Base-by-base conservation (phyloP, 129 eudicot genomes). In the Escallonia rubra region DNA sequence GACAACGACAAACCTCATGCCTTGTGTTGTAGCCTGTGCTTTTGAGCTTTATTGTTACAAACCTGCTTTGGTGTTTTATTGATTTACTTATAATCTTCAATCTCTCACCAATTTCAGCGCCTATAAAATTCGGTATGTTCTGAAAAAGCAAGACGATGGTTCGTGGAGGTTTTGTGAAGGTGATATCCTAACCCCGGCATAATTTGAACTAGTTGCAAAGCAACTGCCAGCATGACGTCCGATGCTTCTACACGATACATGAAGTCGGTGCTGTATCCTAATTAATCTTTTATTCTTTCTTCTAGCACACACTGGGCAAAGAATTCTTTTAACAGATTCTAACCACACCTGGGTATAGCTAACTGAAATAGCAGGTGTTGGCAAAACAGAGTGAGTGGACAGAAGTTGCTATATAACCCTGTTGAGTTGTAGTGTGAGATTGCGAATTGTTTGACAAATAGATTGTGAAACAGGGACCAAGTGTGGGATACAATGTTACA, bases 121-220 rank as follows among this genome's bases (percentile, higher is more conserved):
- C 40, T 89, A 93, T 72, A 84, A 75, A 66, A 89, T 93, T 16
- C 94, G 81, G 50, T 93, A 93, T 70, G 59, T 82, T 61, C 80
- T 93, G 76, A 84, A 78, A 73, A 80, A 82, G 80, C 91, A 84
- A 68, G 88, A 78, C 4, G 95, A 87, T 73, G 96, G 95, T 41
- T 82, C 95, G 3, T 93, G 99, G 96, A 89, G 80, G 76, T 93
- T 93, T 64, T 86, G 80, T 59, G 84, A 86, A 82, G 88, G 88
- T 50, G 88, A 85, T 67, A 77, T 92, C 69, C 82, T 72, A 71
- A 64, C 77, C 64, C 61, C 84, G 8, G 68, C 84, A 52, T 85
- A 85, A 90, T 61, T 23, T 50, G 50, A 6, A 9, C 50, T 0
- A 46, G 60, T 41, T 66, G 72, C 43, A 54, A 54, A 3, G 5